Conservation (phyloP, 2,329 filamentous ascomycete species). For the Fusarium staphyleae region DNA sequence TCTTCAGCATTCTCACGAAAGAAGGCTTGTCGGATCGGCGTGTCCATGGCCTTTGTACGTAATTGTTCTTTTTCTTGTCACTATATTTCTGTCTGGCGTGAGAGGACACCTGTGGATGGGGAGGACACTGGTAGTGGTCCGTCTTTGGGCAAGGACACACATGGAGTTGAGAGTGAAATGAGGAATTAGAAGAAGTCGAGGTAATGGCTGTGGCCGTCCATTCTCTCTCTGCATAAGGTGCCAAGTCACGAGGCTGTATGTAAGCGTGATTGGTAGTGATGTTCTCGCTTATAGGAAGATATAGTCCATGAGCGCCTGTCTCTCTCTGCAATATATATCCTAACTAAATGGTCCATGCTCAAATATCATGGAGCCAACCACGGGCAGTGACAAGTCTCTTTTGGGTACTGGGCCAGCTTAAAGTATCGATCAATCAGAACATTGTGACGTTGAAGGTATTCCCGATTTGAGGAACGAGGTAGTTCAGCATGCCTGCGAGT, state of each 20-base stretch:
- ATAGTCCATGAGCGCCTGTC: no score
- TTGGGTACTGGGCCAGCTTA: no score
- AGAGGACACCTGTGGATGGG: conserved; percentile 4
- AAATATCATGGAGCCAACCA: no score
- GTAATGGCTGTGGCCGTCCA: conserved; percentile 37
- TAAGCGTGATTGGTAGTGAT: no score
- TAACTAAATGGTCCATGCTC: no score
- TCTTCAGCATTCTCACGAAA: conserved; percentile 29
- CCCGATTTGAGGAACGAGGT: no score
- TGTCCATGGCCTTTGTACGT: conserved; percentile 34
- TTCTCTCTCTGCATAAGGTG: conserved; percentile 24
- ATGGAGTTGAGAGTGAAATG: conserved; percentile 9
- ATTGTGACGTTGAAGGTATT: no score
- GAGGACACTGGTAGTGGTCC: conserved; percentile 21
- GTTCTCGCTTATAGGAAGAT: no score
- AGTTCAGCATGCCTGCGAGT: no score
- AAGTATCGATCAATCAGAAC: no score
- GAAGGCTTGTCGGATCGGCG: conserved; percentile 24
- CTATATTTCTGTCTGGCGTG: conserved; percentile 30
- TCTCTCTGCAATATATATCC: no score
- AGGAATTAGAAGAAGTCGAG: conserved; percentile 9
- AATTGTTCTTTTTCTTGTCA: conserved; percentile 33
- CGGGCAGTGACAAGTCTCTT: no score
- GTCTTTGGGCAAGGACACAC: conserved; percentile 14
- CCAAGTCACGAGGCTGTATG: background rate